phyloP scores from a whole-genome alignment of 2,329 filamentous ascomycete species.

The Bipolaris victoriae region DNA sequence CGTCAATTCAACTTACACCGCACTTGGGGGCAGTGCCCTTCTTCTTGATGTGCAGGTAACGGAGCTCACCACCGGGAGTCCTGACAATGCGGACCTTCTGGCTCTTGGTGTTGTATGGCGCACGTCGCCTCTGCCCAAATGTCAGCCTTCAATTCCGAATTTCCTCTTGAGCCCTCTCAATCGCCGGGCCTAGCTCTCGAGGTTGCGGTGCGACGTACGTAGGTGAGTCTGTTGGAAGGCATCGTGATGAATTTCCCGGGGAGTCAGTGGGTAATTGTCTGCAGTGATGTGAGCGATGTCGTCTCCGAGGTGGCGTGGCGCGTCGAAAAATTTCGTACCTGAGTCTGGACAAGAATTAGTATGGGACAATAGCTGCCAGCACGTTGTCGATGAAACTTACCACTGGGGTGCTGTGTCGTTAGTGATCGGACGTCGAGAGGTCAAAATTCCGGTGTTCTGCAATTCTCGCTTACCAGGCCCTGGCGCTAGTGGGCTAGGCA shows the following conservation, averaged over 20 bases:
- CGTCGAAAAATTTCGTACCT: slow-evolving; percentile 32
- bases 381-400: slow-evolving; percentile 35
- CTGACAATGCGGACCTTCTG: slow-evolving; percentile 81
- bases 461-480: slow-evolving; percentile 14
- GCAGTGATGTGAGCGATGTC: slow-evolving; percentile 36
- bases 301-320: slow-evolving; percentile 6
- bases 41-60: slow-evolving; percentile 99
- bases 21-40: slow-evolving; percentile 97
- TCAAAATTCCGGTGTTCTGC: slow-evolving; percentile 17
- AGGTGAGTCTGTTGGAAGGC: slow-evolving; percentile 62
- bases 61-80: slow-evolving; percentile 94
- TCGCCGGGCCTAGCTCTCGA: slow-evolving; percentile 14
- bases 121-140: slow-evolving; percentile 58
- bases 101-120: slow-evolving; percentile 92
- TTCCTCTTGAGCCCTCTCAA: slow-evolving; percentile 11
- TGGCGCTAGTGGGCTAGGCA: slow-evolving; percentile 19
- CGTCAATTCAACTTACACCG: slow-evolving; percentile 43
- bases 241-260: slow-evolving; percentile 55
- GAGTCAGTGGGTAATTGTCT: slow-evolving; percentile 43
- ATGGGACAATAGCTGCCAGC: slow-evolving; percentile 17
- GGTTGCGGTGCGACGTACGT: slow-evolving; percentile 54
- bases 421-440: slow-evolving; percentile 23
- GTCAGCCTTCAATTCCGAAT: slow-evolving; percentile 34
- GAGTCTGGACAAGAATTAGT: slow-evolving; percentile 26
- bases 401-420: slow-evolving; percentile 44